Evolutionary conservation across 2,329 filamentous ascomycete species (phyloP), one percentile per base, ranked within the genome.

Genomic region (Arthrobotrys pseudoclavata): DNA sequence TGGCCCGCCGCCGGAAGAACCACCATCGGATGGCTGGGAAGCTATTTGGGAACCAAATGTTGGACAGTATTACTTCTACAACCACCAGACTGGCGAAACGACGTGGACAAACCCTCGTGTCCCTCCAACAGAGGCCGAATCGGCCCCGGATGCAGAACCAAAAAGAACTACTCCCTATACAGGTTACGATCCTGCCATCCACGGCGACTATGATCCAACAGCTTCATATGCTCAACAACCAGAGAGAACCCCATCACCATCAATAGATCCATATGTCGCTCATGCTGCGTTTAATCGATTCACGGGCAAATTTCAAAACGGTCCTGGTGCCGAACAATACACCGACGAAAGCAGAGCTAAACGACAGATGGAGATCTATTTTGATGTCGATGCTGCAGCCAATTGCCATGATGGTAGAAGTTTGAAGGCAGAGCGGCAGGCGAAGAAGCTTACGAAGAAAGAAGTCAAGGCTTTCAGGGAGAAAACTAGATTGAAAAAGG

Each of bases 121-220:
- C 3, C 87, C 90, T 4, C 66, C 66, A 10, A 31, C 52, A 1
- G 85, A 85, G 57, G 78, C 81, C 53, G 75, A 81, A 13, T 26
- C 80, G 34, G 72, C 69, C 26, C 29, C 81, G 24, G 81, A 79
- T 10, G 84, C 83, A 4, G 79, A 82, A 67, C 83, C 83, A 72
- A 84, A 84, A 77, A 83, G 70, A 64, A 2, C 20, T 24, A 85
- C 80, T 53, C 85, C 88, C 22, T 88, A 87, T 4, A 91, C 91
- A 74, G 94, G 95, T 78, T 99, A 99, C 85, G 97, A 98, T 83
- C 96, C 96, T 0, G 92, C 93, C 24, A 95, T 99, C 53, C 96
- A 99, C 83, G 96, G 96, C 81, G 92, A 94, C 85, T 99, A 97
- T 86, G 96, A 99, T 82, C 94, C 94, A 3, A 96, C 91, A 76